Evolutionary conservation across 495 filamentous ascomycete genomes (phyloP).

Genomic region (Pseudoneurospora amorphoporcata): DNA sequence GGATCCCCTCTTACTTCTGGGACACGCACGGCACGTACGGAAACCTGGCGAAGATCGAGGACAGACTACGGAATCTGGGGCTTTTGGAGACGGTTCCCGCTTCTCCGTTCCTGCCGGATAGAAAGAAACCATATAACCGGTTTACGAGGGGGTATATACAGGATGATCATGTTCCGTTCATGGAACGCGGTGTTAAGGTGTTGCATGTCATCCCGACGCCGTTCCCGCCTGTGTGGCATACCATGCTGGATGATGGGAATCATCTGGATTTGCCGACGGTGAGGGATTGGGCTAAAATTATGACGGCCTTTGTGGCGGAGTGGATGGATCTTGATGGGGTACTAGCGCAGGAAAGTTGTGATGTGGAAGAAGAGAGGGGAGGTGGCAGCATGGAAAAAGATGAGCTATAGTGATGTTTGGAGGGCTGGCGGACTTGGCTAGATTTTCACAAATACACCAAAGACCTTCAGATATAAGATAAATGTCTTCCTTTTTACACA

Average conservation of each 20-base stretch:
- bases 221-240: constrained; percentile 86
- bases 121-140: constrained; percentile 38
- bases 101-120: constrained; percentile 37
- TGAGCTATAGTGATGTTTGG: constrained; percentile 8
- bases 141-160: constrained; percentile 44
- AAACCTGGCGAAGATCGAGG: constrained; percentile 56
- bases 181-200: constrained; percentile 73
- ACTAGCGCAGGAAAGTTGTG: constrained; percentile 24
- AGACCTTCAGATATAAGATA: neutral
- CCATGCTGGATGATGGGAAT: constrained; percentile 68
- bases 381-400: constrained; percentile 8
- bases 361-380: neutral
- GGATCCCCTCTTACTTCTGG: constrained; percentile 68
- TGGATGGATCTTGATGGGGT: constrained; percentile 86
- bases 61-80: constrained; percentile 48
- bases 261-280: constrained; percentile 78
- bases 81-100: constrained; percentile 27
- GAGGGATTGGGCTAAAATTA: constrained; percentile 76
- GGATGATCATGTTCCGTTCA: constrained; percentile 89
- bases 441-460: neutral
- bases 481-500: neutral
- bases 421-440: neutral
- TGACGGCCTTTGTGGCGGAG: constrained; percentile 78
- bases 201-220: constrained; percentile 76
- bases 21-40: constrained; percentile 93